Conservation (phyloP, 2,329 filamentous ascomycete species). For the Neofusicoccum parvum region DNA sequence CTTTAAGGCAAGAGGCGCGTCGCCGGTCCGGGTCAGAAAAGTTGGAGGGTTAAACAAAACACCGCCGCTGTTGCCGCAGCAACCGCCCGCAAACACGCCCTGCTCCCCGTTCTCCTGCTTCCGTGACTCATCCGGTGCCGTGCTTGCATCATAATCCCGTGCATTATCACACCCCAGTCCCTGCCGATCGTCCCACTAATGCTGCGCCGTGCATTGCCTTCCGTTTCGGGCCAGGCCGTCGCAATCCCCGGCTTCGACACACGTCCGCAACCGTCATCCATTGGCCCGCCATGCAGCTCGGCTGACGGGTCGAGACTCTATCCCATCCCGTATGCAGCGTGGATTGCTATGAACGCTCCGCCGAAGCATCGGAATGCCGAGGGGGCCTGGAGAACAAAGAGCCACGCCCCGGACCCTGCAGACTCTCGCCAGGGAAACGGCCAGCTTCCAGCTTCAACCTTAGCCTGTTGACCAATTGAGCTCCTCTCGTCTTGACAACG, state of each 20-base stretch:
- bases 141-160: too few relatives aligned
- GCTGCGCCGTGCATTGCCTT: neutral
- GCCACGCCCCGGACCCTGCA: neutral
- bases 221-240: neutral
- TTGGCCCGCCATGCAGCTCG: neutral
- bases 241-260: neutral
- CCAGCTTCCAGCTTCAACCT: neutral
- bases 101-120: neutral
- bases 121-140: neutral
- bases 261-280: neutral
- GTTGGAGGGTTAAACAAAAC: conserved; percentile 4
- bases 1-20: neutral
- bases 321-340: neutral
- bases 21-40: neutral
- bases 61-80: neutral
- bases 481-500: too few relatives aligned
- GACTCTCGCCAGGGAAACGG: neutral
- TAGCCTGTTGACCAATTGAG: too few relatives aligned
- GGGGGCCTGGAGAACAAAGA: neutral
- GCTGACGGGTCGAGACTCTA: too few relatives aligned
- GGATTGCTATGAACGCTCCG: neutral
- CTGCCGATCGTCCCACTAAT: neutral
- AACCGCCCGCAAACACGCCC: neutral
- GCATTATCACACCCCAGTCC: neutral
- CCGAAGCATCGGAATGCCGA: neutral